Evolutionary conservation across 768 basidiomycete genomes (phyloP), one percentile per base, ranked within the genome.

Genomic region (Serpula lacrymans): DNA sequence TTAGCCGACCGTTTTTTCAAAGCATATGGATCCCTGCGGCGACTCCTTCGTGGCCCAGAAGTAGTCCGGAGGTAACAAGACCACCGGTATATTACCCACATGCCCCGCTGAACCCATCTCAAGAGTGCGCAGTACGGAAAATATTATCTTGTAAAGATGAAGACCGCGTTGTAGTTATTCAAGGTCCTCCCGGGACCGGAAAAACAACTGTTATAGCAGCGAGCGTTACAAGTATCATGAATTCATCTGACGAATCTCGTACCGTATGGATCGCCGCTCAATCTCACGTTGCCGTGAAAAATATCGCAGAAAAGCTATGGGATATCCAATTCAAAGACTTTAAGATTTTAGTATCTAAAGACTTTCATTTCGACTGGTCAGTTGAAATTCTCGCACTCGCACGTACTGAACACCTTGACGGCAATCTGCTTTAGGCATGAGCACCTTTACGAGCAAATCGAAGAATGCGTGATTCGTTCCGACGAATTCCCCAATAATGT

Each of bases 221-320:
- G 0, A 52, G 57, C 1, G 62, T 65, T 1, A 43, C 47, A 1
- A 65, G 65, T 12, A 17, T 56, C 9, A 6, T 51, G 10, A 3
- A 21, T 1, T 42, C 48, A 34, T 34, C 37, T 2, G 40, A 29
- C 13, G 46, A 46, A 12, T 14, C 17, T 6, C 51, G 32, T 20
- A 37, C 49, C 7, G 50, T 70, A 8, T 75, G 69, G 65, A 46
- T 75, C 21, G 54, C 67, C 21, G 71, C 74, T 0, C 74, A 75
- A 20, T 73, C 72, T 1, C 76, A 75, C 29, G 69, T 75, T 24
- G 74, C 69, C 0, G 73, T 75, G 14, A 76, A 76, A 48, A 75
- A 75, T 41, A 73, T 75, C n/a, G 72, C 72, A 0, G 69, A 73
- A 44, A 75, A 68, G 34, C 55, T 75, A 9, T 43, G 58, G 18